Percentiles rank a stretch among this genome's conserved stretches.
These are phyloP conservation scores for Symbiodinium natans DNA, from an alignment of 73 alveolate species.

Conservation along the genomic window DNA sequence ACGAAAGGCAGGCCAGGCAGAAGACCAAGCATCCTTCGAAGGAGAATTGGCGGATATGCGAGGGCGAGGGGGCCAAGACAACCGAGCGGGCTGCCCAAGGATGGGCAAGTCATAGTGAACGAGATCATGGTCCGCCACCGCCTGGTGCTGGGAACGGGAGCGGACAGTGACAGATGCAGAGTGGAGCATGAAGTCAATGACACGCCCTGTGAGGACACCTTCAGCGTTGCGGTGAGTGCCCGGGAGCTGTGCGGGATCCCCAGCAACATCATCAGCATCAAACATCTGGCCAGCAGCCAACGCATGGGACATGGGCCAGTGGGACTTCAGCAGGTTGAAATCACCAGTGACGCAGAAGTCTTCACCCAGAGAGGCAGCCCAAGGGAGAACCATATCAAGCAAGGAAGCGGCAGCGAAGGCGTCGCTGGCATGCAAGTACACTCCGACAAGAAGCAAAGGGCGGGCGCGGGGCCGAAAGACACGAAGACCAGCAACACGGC, in stretches of 20 bases:
- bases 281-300: neutral
- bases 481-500: neutral
- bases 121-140: constrained; percentile 16
- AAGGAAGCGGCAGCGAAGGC: neutral
- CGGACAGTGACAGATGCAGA: neutral
- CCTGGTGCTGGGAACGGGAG: neutral
- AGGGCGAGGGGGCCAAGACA: neutral
- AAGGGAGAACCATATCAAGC: neutral
- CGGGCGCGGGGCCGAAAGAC: neutral
- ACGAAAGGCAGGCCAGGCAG: neutral
- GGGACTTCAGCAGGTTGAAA: neutral
- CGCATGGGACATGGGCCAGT: constrained; percentile 19
- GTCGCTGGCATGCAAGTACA: neutral
- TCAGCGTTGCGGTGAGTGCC: constrained; percentile 7
- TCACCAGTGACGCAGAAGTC: neutral
- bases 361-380: constrained; percentile 27
- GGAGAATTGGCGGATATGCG: neutral
- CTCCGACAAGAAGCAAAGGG: neutral
- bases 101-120: neutral
- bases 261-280: neutral
- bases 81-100: too few species aligned
- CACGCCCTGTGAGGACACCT: neutral
- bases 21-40: neutral
- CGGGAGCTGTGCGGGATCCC: neutral
- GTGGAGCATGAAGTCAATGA: neutral